Percentiles rank a stretch among this genome's conserved stretches.
phyloP scores from a whole-genome alignment of 371 early-diverging fungal species.

The Fennellomyces sp. region DNA sequence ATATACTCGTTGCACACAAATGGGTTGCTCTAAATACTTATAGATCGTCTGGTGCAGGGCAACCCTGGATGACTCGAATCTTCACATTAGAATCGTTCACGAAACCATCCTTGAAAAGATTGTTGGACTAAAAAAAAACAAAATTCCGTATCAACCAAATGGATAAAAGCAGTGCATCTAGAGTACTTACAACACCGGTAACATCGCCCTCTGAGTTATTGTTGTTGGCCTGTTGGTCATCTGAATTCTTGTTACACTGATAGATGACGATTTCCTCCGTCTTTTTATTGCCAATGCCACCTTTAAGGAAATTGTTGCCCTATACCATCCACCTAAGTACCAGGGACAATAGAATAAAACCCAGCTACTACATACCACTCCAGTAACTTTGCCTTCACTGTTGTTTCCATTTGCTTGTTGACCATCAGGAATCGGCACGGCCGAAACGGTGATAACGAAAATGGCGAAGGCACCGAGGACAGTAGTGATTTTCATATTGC shows the following conservation, averaged over 20 bases:
- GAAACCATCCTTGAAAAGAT: background rate
- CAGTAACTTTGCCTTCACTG: background rate
- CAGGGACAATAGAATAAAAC: background rate
- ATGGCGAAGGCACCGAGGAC: no score
- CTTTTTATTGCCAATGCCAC: background rate
- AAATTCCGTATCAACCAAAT: no score
- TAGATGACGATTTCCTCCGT: constrained; percentile 3
- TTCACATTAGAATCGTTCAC: background rate
- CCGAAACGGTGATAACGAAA: no score
- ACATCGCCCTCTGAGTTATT: background rate
- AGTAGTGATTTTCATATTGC: no score
- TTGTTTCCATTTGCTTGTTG: background rate
- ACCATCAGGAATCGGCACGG: no score
- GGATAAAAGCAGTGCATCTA: no score
- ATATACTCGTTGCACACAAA: no score
- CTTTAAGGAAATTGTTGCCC: background rate
- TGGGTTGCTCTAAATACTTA: no score
- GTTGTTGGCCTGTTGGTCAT: background rate
- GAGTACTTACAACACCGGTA: background rate
- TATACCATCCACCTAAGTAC: no score
- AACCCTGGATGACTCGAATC: background rate
- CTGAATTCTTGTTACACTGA: background rate
- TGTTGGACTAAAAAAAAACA: background rate
- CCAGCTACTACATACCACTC: background rate
- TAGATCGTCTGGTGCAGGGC: no score